A percentile compares a stretch with the other conserved stretches of the same genome.
phyloP scores from a whole-genome alignment of 2,329 filamentous ascomycete genomes.

The Trichophyton mentagrophytes region DNA sequence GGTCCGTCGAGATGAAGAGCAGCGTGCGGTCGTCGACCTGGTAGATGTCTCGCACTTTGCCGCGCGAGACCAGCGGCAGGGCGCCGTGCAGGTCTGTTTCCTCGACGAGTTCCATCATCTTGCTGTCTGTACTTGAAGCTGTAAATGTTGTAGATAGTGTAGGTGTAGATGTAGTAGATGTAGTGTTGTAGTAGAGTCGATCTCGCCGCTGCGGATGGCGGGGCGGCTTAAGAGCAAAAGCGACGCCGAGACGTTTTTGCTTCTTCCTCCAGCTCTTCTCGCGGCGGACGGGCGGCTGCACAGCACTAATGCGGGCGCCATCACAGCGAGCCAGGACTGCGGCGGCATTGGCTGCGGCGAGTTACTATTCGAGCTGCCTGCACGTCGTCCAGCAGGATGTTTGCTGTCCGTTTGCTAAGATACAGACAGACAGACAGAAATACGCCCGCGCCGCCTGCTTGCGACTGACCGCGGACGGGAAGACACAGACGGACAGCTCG shows the following conservation, averaged over 20 bases:
- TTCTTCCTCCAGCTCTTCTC: background rate
- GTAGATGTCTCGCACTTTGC: constrained; percentile 76
- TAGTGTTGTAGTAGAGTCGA: background rate
- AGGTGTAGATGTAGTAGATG: too few species aligned
- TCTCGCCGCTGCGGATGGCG: background rate
- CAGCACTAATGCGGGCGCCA: background rate
- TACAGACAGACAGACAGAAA: too few species aligned
- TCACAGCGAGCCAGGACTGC: background rate
- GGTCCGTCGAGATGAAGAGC: constrained; percentile 74
- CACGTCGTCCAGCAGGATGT: background rate
- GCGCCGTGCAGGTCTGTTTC: constrained; percentile 31
- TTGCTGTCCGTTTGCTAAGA: background rate
- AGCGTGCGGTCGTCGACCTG: constrained; percentile 56
- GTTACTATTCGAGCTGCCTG: background rate
- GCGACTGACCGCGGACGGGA: background rate
- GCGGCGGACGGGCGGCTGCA: background rate
- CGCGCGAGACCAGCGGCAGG: constrained; percentile 43
- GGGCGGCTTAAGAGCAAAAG: background rate
- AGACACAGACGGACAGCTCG: background rate
- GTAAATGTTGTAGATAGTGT: too few species aligned
- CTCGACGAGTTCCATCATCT: constrained; percentile 13
- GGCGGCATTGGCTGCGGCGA: background rate
- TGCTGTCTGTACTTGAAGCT: background rate
- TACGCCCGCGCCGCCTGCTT: too few species aligned
- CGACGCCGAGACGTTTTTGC: background rate